These are phyloP conservation scores for Ophiocordyceps camponoti-rufipedis DNA, from an alignment of 2,329 filamentous ascomycete genomes.

Conservation along the genomic window DNA sequence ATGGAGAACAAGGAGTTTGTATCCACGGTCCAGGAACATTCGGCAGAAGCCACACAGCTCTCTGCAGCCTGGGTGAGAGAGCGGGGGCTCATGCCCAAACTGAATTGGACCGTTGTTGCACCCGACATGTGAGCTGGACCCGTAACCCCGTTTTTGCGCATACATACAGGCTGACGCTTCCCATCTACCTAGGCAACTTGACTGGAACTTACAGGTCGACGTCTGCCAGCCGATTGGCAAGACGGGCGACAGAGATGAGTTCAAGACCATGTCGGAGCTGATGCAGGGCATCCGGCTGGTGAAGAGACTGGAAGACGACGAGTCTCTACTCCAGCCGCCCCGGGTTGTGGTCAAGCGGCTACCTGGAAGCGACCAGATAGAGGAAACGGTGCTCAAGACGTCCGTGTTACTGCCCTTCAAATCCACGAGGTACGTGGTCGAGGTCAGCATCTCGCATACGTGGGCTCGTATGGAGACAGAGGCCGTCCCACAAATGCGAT, in stretches of 20 bases:
- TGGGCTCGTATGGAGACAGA: conserved; percentile 8
- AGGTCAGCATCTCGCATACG: conserved; percentile 11
- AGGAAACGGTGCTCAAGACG: conserved; percentile 9
- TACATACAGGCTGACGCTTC: background rate
- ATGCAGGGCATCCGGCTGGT: conserved; percentile 7
- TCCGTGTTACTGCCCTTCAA: conserved; percentile 12
- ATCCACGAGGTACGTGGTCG: conserved; percentile 14
- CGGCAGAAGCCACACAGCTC: conserved; percentile 5
- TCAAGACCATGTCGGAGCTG: conserved; percentile 4
- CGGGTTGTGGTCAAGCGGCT: background rate
- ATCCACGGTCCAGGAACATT: conserved; percentile 4
- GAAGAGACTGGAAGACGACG: background rate
- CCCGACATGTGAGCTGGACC: conserved; percentile 15
- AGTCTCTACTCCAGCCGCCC: background rate
- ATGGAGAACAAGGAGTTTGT: conserved; percentile 7
- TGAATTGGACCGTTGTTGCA: conserved; percentile 15
- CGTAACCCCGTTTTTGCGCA: background rate
- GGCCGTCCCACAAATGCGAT: conserved; percentile 8
- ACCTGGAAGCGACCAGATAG: conserved; percentile 1
- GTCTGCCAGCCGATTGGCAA: conserved; percentile 6
- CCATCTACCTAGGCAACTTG: conserved; percentile 9
- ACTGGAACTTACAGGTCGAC: conserved; percentile 16
- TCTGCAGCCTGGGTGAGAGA: conserved; percentile 7
- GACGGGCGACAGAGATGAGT: conserved; percentile 2
- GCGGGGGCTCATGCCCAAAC: conserved; percentile 6